phyloP scores from a whole-genome alignment of 768 basidiomycete species.

The Boletus huronensis region DNA sequence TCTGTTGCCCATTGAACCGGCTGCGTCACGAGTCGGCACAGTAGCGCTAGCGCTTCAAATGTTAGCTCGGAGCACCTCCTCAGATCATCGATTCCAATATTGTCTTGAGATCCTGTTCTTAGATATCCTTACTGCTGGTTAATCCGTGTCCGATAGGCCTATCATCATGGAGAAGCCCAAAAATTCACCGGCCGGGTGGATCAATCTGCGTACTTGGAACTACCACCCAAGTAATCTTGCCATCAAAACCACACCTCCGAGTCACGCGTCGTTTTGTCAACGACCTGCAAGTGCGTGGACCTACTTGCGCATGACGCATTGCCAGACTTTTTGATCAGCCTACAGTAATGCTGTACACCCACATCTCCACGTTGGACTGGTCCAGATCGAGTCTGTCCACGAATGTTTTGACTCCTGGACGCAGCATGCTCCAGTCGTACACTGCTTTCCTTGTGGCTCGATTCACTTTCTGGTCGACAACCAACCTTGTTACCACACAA shows the following conservation, averaged over 20 bases:
- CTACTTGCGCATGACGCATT: slow-evolving; percentile 14
- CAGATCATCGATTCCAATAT: not conserved
- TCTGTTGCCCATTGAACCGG: not conserved
- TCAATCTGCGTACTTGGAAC: not conserved
- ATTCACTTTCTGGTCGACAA: slow-evolving; percentile 4
- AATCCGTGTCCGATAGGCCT: not conserved
- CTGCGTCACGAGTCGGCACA: not conserved
- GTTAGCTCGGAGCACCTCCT: not conserved
- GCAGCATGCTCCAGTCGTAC: slow-evolving; percentile 1
- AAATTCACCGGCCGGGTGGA: not conserved
- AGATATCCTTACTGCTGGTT: not conserved
- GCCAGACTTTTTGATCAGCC: not conserved
- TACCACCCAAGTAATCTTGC: not conserved
- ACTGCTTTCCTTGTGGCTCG: slow-evolving; percentile 5
- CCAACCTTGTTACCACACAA: not conserved
- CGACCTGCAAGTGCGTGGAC: slow-evolving; percentile 16
- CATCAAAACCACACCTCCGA: not conserved
- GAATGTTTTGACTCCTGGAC: not conserved
- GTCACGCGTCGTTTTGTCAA: not conserved
- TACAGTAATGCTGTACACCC: slow-evolving; percentile 17
- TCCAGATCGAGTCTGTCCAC: slow-evolving; percentile 8
- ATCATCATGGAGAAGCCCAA: not conserved
- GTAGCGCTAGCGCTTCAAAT: not conserved
- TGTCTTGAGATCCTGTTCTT: not conserved
- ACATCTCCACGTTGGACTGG: slow-evolving; percentile 11